phyloP scores from a whole-genome alignment of 441 rosid species.

The Populus trichocarpa region DNA sequence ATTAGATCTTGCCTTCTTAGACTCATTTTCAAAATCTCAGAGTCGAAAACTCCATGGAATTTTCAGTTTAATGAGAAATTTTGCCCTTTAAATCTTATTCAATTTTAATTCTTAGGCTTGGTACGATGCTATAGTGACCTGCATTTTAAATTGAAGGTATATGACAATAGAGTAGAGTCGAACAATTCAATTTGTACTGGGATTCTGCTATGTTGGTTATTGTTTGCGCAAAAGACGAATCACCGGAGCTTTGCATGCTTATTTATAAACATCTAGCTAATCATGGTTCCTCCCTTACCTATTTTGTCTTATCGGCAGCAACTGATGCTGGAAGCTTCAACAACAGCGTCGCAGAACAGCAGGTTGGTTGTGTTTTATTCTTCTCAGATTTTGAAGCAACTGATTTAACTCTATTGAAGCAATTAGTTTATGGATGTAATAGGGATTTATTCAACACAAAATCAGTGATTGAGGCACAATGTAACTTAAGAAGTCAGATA shows the following conservation, averaged over 20 bases:
- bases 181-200: neutral
- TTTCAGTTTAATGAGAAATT: neutral
- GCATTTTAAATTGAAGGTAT: no score
- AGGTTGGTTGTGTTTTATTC: conserved; percentile 43
- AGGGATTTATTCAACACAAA: neutral
- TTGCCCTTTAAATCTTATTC: neutral
- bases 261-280: neutral
- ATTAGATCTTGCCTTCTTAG: neutral
- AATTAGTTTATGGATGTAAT: neutral
- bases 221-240: neutral
- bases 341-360: conserved; percentile 69
- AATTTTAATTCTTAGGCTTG: neutral
- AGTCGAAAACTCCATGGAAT: neutral
- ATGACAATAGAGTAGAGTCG: neutral
- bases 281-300: neutral
- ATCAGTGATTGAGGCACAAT: neutral
- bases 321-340: conserved; percentile 76
- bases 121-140: neutral
- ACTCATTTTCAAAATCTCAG: neutral
- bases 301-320: conserved; percentile 32
- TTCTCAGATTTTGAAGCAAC: neutral
- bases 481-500: neutral
- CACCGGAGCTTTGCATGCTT: neutral
- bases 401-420: neutral
- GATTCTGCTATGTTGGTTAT: neutral